Percentiles rank a stretch among this genome's conserved stretches.
phyloP scores from a whole-genome alignment of 2,329 filamentous ascomycete species.

The Exophiala xenobiotica region DNA sequence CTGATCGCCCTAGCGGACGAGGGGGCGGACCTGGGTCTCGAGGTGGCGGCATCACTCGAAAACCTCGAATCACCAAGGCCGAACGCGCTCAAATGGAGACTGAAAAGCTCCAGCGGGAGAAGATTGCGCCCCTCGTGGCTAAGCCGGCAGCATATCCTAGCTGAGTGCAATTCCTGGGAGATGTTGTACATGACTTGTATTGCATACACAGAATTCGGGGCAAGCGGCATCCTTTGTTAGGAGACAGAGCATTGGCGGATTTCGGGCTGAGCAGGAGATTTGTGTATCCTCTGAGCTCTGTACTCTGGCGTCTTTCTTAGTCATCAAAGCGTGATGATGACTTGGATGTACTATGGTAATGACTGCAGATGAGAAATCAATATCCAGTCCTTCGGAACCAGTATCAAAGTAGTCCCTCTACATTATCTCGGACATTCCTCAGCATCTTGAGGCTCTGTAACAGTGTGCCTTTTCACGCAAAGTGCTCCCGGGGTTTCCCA shows the following conservation, averaged over 20 bases:
- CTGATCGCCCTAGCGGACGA: conserved; percentile 25
- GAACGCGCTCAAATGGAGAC: conserved; percentile 77
- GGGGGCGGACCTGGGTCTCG: conserved; percentile 28
- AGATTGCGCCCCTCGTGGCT: conserved; percentile 38
- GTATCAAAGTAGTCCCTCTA: too few relatives aligned
- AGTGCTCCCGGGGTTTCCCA: neutral
- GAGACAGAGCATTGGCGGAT: neutral
- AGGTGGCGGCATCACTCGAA: conserved; percentile 61
- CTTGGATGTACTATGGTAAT: neutral
- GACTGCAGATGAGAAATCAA: neutral
- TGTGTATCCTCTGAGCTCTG: neutral
- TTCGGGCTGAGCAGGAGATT: neutral
- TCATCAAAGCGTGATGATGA: conserved; percentile 1
- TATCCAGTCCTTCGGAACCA: neutral
- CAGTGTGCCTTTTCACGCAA: too few relatives aligned
- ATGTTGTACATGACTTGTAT: neutral
- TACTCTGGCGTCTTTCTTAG: too few relatives aligned
- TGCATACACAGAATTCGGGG: neutral
- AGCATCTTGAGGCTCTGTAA: too few relatives aligned
- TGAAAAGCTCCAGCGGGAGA: conserved; percentile 75
- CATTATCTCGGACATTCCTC: too few relatives aligned
- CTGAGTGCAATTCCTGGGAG: neutral
- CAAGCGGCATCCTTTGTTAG: neutral
- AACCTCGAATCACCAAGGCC: conserved; percentile 82
- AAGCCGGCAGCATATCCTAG: conserved; percentile 29